Conservation (phyloP, 768 basidiomycete species). For the Russula virescens region DNA sequence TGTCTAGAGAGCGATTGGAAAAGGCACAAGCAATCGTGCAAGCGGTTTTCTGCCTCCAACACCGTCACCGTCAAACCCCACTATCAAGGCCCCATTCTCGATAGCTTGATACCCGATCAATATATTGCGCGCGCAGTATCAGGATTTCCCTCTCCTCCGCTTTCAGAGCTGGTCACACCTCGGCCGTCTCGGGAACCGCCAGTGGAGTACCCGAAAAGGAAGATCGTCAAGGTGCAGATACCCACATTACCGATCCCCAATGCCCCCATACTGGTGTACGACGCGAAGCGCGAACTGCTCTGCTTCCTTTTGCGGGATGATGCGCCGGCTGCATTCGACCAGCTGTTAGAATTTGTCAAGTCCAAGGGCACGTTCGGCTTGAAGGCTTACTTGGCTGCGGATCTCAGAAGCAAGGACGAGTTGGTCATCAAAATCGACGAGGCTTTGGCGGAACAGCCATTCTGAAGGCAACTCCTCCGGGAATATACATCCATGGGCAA, state of each 20-base stretch:
- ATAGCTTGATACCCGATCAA: slow-evolving; percentile 29
- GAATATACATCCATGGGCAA: no score
- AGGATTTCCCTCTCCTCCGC: slow-evolving; percentile 26
- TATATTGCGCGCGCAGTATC: slow-evolving; percentile 30
- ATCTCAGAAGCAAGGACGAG: slow-evolving; percentile 42
- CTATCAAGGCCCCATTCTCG: no score
- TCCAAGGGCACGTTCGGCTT: slow-evolving; percentile 38
- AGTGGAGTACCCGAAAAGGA: slow-evolving; percentile 31
- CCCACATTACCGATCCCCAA: slow-evolving; percentile 24
- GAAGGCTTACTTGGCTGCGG: slow-evolving; percentile 53
- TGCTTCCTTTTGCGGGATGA: slow-evolving; percentile 37
- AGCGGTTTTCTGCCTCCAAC: slow-evolving; percentile 38
- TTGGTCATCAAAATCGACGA: slow-evolving; percentile 48
- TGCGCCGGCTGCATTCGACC: slow-evolving; percentile 37
- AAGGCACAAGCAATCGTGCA: slow-evolving; percentile 44
- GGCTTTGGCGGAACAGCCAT: slow-evolving; percentile 51
- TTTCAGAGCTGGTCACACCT: no score
- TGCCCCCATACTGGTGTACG: slow-evolving; percentile 40
- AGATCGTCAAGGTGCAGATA: slow-evolving; percentile 53
- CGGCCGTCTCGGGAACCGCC: slow-evolving; percentile 17
- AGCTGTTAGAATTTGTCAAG: slow-evolving; percentile 36
- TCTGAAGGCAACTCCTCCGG: slow-evolving; percentile 28
- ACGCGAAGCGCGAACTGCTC: slow-evolving; percentile 48
- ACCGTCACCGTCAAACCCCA: slow-evolving; percentile 44
- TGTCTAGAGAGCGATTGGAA: slow-evolving; percentile 46